Conservation (phyloP, 495 filamentous ascomycete species). For the Massariosphaeria phaeospora region DNA sequence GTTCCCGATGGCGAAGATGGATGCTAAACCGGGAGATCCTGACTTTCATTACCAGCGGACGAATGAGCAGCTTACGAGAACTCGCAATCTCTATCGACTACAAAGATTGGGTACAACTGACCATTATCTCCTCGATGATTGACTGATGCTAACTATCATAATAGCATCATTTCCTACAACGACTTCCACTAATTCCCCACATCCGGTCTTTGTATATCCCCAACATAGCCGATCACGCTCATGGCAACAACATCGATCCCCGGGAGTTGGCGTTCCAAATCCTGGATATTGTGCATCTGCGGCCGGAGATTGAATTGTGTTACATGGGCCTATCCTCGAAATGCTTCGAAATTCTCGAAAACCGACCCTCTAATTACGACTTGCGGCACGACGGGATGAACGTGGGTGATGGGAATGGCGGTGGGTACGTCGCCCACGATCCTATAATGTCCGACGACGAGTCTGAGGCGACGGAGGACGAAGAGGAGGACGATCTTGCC, state of each 20-base stretch:
- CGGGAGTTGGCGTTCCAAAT: conserved; percentile 79
- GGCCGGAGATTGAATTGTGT: conserved; percentile 77
- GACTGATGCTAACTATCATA: conserved; percentile 32
- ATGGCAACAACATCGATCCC: conserved; percentile 50
- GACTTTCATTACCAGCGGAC: conserved; percentile 73
- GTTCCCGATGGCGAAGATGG: conserved; percentile 64
- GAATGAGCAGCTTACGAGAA: conserved; percentile 72
- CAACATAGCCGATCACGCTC: conserved; percentile 61
- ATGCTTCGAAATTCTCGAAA: conserved; percentile 86
- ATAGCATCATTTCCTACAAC: conserved; percentile 83
- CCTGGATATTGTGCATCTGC: conserved; percentile 76
- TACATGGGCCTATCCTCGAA: conserved; percentile 78
- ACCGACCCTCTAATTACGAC: conserved; percentile 48
- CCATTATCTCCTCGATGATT: neutral
- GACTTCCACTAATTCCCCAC: conserved; percentile 68
- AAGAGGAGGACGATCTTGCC: conserved; percentile 43
- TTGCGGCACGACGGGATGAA: conserved; percentile 22
- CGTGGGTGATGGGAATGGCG: conserved; percentile 27
- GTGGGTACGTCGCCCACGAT: conserved; percentile 28
- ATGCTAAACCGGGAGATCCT: conserved; percentile 69
- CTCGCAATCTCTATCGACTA: conserved; percentile 72
- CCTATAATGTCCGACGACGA: conserved; percentile 48
- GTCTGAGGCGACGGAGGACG: conserved; percentile 47
- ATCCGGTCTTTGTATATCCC: conserved; percentile 77
- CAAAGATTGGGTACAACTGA: conserved; percentile 72